A percentile compares a stretch with the other conserved stretches of the same genome.
Conservation (phyloP, 139 green algal species). For the Asterochloris sp. region DNA sequence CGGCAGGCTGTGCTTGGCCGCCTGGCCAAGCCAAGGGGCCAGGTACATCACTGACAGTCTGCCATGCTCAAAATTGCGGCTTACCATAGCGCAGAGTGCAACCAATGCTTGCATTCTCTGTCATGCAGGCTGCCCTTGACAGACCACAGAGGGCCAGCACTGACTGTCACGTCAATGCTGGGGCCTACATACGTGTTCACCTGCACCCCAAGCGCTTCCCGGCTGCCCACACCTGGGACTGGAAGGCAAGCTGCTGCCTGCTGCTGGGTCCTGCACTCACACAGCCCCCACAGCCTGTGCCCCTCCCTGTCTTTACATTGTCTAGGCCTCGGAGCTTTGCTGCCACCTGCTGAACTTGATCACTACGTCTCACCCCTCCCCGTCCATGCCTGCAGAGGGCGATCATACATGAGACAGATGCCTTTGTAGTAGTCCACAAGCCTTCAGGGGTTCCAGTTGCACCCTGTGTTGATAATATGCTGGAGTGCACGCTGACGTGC, state of each 20-base stretch:
- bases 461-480: constrained; percentile 46
- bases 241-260: constrained; percentile 18
- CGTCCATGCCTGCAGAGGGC: constrained; percentile 16
- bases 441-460: constrained; percentile 66
- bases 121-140: constrained; percentile 4
- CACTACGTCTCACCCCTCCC: background rate
- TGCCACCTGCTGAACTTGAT: background rate
- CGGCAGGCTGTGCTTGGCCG: constrained; percentile 20
- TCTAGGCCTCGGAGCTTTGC: background rate
- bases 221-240: constrained; percentile 36
- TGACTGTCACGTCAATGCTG: constrained; percentile 11
- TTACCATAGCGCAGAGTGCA: background rate
- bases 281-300: background rate
- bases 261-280: background rate
- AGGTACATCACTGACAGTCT: constrained; percentile 12
- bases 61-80: background rate
- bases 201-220: constrained; percentile 75
- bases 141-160: constrained; percentile 8
- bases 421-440: constrained; percentile 79
- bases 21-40: constrained; percentile 29
- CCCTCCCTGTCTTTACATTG: background rate
- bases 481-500: constrained; percentile 32
- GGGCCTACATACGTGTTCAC: constrained; percentile 71
- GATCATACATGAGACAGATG: constrained; percentile 35
- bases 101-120: background rate